Evolutionary conservation across 257 asterid genomes (phyloP).

Genomic region (Hygrophila difformis): DNA sequence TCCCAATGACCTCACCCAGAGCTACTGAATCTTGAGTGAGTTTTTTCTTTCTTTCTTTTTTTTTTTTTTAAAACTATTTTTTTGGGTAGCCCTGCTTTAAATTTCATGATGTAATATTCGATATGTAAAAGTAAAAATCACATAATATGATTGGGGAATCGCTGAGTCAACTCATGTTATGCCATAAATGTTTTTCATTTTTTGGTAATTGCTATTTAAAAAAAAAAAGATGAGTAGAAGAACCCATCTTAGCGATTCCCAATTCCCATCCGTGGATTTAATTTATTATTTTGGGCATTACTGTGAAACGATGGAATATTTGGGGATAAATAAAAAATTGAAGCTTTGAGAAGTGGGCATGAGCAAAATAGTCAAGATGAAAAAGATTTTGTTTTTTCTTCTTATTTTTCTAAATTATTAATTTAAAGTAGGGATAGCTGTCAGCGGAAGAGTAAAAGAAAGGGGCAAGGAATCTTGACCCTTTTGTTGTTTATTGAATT

Average conservation of each 20-base stretch:
- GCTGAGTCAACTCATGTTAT: too few relatives aligned
- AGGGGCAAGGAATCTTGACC: conserved; percentile 62
- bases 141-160: conserved; percentile 19
- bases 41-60: conserved; percentile 3
- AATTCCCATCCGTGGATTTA: too few relatives aligned
- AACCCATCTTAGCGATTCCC: too few relatives aligned
- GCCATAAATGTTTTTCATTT: conserved; percentile 18
- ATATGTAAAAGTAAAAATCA: conserved; percentile 22
- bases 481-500: conserved; percentile 25
- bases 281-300: too few relatives aligned
- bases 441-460: conserved; percentile 43
- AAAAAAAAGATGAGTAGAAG: too few relatives aligned
- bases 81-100: conserved; percentile 17
- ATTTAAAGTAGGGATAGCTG: conserved; percentile 35
- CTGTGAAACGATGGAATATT: conserved; percentile 5
- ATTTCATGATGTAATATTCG: conserved; percentile 28
- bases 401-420: neutral
- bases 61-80: neutral
- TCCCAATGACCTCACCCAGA: conserved; percentile 80
- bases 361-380: conserved; percentile 29
- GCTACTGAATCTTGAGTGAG: conserved; percentile 41
- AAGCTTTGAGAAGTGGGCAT: conserved; percentile 17
- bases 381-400: neutral
- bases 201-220: too few relatives aligned
- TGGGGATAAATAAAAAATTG: conserved; percentile 12